Evolutionary conservation across 352 stramenopile species (phyloP), one percentile per base, ranked within the genome.

Genomic region (Phytophthora sojae): DNA sequence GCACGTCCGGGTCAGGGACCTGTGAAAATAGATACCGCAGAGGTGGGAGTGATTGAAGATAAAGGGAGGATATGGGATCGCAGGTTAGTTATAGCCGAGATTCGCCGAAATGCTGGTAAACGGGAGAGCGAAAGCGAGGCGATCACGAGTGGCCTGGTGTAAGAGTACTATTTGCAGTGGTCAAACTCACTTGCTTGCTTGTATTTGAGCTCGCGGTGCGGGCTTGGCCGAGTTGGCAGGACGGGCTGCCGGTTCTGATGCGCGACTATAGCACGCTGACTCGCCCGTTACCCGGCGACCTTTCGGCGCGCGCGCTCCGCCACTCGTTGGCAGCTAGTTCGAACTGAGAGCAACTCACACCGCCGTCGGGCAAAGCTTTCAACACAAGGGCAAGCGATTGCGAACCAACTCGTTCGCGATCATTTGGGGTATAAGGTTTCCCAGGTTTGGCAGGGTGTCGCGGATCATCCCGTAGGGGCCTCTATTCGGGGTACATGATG

Each of bases 211-310:
- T 32, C 11, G 35, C 12, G 9, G 4, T 42, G 35, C 35, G 9
- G 35, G 35, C 35, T 6, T 42, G 35, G 35, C 35, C 35, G 12
- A 42, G 17, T 42, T 32, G 29, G 35, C 35, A 42, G 9, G 35
- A 14, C 35, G 35, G 29, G 12, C 35, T 42, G 9, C 35, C 35
- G 9, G 23, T 15, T 61, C 37, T 11, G 37, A 35, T 65, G 64
- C 49, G 57, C 47, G 42, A 62, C 15, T 66, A 52, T 71, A 39
- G 2, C 25, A 62, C 47, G 26, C 29, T 67, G 64, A 65, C 64
- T 57, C 26, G 57, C 42, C 61, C 19, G 61, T 69, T 70, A 47
- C 39, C 42, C 51, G 5, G 57, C 23, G 58, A 73, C 65, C 58
- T 68, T 73, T 68, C 58, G 45, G 19, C 42, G 54, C 25, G 21